A percentile compares a stretch with the other conserved stretches of the same genome.
Evolutionary conservation across 169 alveolate species (phyloP).

Genomic region (Plasmodium gaboni): DNA sequence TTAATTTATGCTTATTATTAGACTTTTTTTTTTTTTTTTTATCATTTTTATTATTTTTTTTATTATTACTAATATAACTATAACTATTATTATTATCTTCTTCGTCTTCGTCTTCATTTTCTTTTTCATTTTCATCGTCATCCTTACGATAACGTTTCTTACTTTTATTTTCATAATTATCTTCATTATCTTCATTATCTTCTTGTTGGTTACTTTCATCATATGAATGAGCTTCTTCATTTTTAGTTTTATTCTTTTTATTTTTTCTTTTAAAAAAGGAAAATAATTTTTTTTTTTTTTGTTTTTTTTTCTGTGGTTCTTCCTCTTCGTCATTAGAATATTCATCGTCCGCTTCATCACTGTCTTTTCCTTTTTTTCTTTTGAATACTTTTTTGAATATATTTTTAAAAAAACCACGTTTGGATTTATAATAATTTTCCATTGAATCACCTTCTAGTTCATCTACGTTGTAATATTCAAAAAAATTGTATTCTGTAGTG

Average conservation of each 20-base stretch:
- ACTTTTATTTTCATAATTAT: not conserved
- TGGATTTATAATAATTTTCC: slow-evolving; percentile 62
- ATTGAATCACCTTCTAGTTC: slow-evolving; percentile 61
- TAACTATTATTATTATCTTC: not conserved
- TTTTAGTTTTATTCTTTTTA: slow-evolving; percentile 3
- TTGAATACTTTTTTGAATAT: slow-evolving; percentile 16
- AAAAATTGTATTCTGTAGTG: slow-evolving; percentile 1
- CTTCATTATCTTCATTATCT: not conserved
- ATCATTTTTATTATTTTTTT: too few relatives aligned
- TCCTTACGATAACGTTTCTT: not conserved
- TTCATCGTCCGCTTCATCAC: slow-evolving; percentile 13
- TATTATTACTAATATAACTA: too few relatives aligned
- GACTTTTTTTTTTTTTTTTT: not conserved
- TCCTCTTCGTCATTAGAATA: not conserved
- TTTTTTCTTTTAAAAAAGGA: slow-evolving; percentile 22
- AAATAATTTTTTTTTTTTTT: slow-evolving; percentile 8
- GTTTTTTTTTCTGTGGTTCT: not conserved
- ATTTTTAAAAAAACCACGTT: slow-evolving; percentile 49
- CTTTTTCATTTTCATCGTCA: slow-evolving; percentile 1
- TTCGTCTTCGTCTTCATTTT: not conserved
- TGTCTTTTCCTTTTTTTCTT: slow-evolving; percentile 17
- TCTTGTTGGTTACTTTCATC: slow-evolving; percentile 9
- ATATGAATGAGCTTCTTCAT: slow-evolving; percentile 3
- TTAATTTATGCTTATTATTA: not conserved
- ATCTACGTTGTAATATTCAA: slow-evolving; percentile 1